Percentiles rank a stretch among this genome's conserved stretches.
Conservation (phyloP, 169 alveolate species). For the Plasmodium inui region DNA sequence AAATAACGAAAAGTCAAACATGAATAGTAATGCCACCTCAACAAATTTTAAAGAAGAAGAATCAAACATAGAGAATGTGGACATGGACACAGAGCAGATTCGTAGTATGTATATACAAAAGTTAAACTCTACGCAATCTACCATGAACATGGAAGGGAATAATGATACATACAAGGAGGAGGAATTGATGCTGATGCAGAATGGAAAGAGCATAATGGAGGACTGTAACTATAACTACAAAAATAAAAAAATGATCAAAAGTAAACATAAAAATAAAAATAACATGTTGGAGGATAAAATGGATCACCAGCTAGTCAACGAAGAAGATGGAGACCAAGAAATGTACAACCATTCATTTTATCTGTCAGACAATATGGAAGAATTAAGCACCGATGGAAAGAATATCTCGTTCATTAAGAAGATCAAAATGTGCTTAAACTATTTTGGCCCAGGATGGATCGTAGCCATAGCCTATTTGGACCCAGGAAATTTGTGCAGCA, state of each 20-base stretch:
- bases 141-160: constrained; percentile 45
- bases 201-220: not conserved
- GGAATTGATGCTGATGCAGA: not conserved
- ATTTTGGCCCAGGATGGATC: constrained; percentile 85
- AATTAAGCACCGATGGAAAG: not conserved
- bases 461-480: constrained; percentile 84
- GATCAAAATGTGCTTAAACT: constrained; percentile 70
- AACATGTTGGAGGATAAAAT: not conserved
- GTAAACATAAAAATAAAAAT: not conserved
- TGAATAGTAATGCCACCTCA: not conserved
- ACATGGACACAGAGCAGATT: not conserved
- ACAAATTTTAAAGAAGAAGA: not conserved
- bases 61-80: not conserved
- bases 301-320: not conserved
- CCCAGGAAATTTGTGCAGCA: constrained; percentile 84
- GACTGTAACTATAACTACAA: not conserved
- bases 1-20: not conserved
- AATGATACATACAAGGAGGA: not conserved
- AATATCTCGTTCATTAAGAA: constrained; percentile 7
- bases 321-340: not conserved
- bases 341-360: constrained; percentile 14
- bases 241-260: not conserved
- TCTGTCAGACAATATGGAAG: constrained; percentile 17
- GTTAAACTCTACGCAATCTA: constrained; percentile 56
- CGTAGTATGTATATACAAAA: constrained; percentile 5